Percentiles rank a stretch among this genome's conserved stretches.
Evolutionary conservation across 768 basidiomycete genomes (phyloP).

Genomic region (Termitomyces sp.): DNA sequence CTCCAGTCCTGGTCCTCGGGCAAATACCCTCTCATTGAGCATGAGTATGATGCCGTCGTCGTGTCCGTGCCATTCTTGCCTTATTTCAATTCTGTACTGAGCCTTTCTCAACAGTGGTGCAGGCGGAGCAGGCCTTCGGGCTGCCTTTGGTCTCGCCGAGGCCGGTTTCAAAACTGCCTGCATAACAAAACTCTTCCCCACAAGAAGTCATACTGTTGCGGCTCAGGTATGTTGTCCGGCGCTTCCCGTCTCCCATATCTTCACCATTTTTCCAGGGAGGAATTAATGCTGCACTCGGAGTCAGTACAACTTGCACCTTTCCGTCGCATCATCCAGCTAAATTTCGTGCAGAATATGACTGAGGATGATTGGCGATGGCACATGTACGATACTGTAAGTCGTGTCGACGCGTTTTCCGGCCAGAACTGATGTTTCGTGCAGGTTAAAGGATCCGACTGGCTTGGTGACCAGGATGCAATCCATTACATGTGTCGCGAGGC

Average conservation of each 20-base stretch:
- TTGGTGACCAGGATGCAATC: constrained; percentile 99
- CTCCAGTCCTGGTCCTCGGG: constrained; percentile 70
- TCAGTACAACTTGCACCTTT: constrained; percentile 31
- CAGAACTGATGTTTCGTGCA: constrained; percentile 22
- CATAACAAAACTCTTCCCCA: constrained; percentile 98
- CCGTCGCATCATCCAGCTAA: constrained; percentile 3
- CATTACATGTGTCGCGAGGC: constrained; percentile 99
- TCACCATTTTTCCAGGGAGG: constrained; percentile 61
- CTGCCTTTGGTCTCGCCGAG: constrained; percentile 97
- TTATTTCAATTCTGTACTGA: not conserved
- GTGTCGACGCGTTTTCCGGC: not conserved
- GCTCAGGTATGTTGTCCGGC: constrained; percentile 62
- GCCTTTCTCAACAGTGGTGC: constrained; percentile 60
- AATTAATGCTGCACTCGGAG: constrained; percentile 95
- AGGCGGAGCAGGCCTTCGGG: constrained; percentile 96
- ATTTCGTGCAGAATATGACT: constrained; percentile 77
- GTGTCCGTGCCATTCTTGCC: constrained; percentile 61
- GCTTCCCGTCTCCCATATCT: constrained; percentile 2
- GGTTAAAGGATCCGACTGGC: constrained; percentile 99
- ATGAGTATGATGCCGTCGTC: constrained; percentile 98
- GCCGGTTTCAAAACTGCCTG: constrained; percentile 98
- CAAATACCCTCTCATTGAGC: constrained; percentile 96
- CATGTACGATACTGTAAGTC: constrained; percentile 89
- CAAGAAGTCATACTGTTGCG: constrained; percentile 96
- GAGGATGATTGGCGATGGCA: constrained; percentile 99